A percentile compares a stretch with the other conserved stretches of the same genome.
These are phyloP conservation scores for Colletotrichum tropicale DNA, from an alignment of 2,329 filamentous ascomycete genomes.

Conservation along the genomic window DNA sequence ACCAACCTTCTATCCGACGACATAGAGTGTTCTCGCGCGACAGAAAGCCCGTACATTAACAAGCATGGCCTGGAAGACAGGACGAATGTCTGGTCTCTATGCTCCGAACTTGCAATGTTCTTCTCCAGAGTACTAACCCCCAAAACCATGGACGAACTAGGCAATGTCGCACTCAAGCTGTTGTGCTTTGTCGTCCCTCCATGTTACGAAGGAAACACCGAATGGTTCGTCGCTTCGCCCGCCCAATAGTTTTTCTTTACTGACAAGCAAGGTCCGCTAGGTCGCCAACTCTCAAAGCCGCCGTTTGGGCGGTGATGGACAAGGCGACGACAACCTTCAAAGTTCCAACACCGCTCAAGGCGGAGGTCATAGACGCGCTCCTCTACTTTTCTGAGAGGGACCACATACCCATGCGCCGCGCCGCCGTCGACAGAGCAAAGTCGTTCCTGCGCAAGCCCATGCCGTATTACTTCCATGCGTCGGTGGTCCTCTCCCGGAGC, in stretches of 20 bases:
- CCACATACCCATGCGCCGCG: slow-evolving; percentile 25
- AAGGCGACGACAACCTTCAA: slow-evolving; percentile 11
- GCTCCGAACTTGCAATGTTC: neutral
- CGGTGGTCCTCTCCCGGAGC: slow-evolving; percentile 33
- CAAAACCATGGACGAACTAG: slow-evolving; percentile 24
- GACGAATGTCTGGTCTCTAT: slow-evolving; percentile 23
- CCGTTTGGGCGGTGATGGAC: slow-evolving; percentile 31
- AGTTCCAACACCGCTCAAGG: slow-evolving; percentile 17
- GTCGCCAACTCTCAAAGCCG: slow-evolving; percentile 26
- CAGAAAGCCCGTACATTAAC: slow-evolving; percentile 12
- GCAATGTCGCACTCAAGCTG: slow-evolving; percentile 23
- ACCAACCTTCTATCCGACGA: slow-evolving; percentile 23
- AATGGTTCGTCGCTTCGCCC: slow-evolving; percentile 24
- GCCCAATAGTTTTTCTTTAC: accelerated
- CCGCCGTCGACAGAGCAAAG: slow-evolving; percentile 28
- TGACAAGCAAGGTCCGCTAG: slow-evolving; percentile 15
- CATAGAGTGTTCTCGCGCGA: neutral
- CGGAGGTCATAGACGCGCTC: slow-evolving; percentile 28
- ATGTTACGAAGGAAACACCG: slow-evolving; percentile 33
- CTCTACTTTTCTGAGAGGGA: slow-evolving; percentile 37
- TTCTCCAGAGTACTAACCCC: neutral
- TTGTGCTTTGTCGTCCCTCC: slow-evolving; percentile 34
- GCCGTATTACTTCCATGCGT: slow-evolving; percentile 35
- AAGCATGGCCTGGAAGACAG: slow-evolving; percentile 24
- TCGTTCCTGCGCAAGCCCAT: slow-evolving; percentile 28